Base-by-base conservation (phyloP, 2,329 filamentous ascomycete genomes). In the Aureobasidium leucospermi region DNA sequence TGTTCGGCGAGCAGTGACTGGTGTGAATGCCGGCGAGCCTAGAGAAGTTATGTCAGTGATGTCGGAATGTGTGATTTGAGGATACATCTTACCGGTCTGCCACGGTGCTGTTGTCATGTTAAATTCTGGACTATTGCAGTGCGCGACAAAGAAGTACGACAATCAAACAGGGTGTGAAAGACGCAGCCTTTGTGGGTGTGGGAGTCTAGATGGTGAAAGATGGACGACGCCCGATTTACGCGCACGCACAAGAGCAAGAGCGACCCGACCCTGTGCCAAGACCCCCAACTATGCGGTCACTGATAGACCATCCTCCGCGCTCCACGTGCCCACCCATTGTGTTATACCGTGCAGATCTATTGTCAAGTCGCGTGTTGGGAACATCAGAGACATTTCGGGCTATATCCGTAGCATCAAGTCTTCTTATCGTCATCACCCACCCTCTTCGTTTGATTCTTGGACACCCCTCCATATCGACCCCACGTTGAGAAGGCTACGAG, bases 1-100 rank as follows among this genome's bases (percentile, higher is more conserved):
- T 23, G 71, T 69, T 15, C 73, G 75, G 64, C 78, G 74, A 55
- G 75, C 75, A 63, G 71, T 66, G 42, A 81, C 78, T 36, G 76
- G 60, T 61, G 75, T 78, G 67, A 75, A 80, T 57, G 78, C 74
- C 53, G 76, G 71, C 58, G 66, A 67, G 60, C 66, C 65, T 66
- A 67, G 34, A 36, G 39, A 15, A 28, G 4, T 8, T 31, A 1
- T 15, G 55, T 48, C 28, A 47, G 55, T 48, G 43, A 31, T 32
- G 34, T 4, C 13, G 36, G 9, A 42, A 23, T 23, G 45, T 11
- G 23, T 1, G 8, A n/a, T 4, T 42, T 6, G 52, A n/a, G 15
- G 15, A 16, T 28, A 13, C 9, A 13, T 42, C 52, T 7, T 39
- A 55, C 51, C 59, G 41, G 46, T 28, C 38, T 61, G 59, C 59